Conservation (phyloP, 805 yeast species). For the Hanseniaspora guilliermondii region DNA sequence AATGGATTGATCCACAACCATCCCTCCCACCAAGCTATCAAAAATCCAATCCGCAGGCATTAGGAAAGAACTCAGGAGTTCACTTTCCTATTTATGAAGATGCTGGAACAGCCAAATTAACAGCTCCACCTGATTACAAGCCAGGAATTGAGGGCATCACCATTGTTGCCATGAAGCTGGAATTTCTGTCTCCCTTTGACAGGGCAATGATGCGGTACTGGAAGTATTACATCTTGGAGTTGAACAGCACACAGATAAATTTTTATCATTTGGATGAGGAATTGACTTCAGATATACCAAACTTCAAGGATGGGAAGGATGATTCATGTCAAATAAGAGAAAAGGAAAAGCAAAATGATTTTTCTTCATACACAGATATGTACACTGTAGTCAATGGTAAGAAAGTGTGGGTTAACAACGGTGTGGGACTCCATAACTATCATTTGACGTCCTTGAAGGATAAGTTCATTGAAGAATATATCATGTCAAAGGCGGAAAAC, state of each 20-base stretch:
- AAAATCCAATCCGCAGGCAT: conserved; percentile 19
- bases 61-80: conserved; percentile 13
- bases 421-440: neutral
- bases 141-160: conserved; percentile 57
- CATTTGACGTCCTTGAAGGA: neutral
- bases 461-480: conserved; percentile 9
- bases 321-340: conserved; percentile 19
- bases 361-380: conserved; percentile 7
- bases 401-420: neutral
- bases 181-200: conserved; percentile 69
- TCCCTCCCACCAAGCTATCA: conserved; percentile 25
- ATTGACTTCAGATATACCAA: conserved; percentile 23
- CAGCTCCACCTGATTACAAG: conserved; percentile 45
- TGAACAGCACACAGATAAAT: conserved; percentile 78
- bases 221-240: conserved; percentile 55
- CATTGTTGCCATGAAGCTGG: conserved; percentile 49
- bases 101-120: conserved; percentile 24
- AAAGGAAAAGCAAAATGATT: conserved; percentile 6
- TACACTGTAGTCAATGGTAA: neutral
- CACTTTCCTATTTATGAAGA: conserved; percentile 30
- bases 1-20: conserved; percentile 31
- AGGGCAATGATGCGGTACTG: conserved; percentile 55
- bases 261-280: conserved; percentile 39
- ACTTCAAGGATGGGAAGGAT: conserved; percentile 24
- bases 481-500: conserved; percentile 23